Conservation (phyloP, 2,329 filamentous ascomycete species). For the Fusarium devonianum region DNA sequence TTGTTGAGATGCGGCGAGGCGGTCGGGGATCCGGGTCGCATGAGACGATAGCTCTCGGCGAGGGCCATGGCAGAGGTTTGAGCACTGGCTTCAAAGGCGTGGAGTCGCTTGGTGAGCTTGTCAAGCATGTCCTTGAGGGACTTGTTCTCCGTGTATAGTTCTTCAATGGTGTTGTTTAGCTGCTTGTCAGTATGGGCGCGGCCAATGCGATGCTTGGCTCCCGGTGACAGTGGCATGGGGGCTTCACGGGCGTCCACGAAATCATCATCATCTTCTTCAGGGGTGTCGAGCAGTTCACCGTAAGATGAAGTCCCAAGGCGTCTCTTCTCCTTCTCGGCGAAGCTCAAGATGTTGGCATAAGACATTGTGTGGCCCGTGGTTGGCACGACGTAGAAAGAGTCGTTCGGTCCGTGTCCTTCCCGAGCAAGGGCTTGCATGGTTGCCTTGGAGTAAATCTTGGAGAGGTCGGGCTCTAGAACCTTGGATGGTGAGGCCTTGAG, state of each 20-base stretch:
- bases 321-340: slow-evolving; percentile 71
- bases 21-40: slow-evolving; percentile 63
- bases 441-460: slow-evolving; percentile 83
- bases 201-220: slow-evolving; percentile 50
- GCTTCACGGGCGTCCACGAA: slow-evolving; percentile 89
- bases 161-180: slow-evolving; percentile 77
- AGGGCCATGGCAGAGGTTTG: slow-evolving; percentile 87
- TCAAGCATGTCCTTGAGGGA: slow-evolving; percentile 86
- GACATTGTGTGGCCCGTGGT: slow-evolving; percentile 90
- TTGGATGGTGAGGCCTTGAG: slow-evolving; percentile 45
- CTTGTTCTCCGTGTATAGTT: slow-evolving; percentile 87
- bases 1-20: slow-evolving; percentile 40
- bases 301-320: slow-evolving; percentile 62
- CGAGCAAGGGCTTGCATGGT: slow-evolving; percentile 81
- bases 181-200: slow-evolving; percentile 54
- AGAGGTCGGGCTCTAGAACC: slow-evolving; percentile 69
- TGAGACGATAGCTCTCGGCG: slow-evolving; percentile 79
- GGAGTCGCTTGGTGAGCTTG: slow-evolving; percentile 84
- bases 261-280: slow-evolving; percentile 77
- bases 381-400: slow-evolving; percentile 95
- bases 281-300: slow-evolving; percentile 55
- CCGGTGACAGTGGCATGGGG: slow-evolving; percentile 54
- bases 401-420: slow-evolving; percentile 68
- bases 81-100: slow-evolving; percentile 90
- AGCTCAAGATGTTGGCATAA: slow-evolving; percentile 86